Evolutionary conservation across 331 rosid genomes (phyloP).

Genomic region (Acacia pycnantha): DNA sequence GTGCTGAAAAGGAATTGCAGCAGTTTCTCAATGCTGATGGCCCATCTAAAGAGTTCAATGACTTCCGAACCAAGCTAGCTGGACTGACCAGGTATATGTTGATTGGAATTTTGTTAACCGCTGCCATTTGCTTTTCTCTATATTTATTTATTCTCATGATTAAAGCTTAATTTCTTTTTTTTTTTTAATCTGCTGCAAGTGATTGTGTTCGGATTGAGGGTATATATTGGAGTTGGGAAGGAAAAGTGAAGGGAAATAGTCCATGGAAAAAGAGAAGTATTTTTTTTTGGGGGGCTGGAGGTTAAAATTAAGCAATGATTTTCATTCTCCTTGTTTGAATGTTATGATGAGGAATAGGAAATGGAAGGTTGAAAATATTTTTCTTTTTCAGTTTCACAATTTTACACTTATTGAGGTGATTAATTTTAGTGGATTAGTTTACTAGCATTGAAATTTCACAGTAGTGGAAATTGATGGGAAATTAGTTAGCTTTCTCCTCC

Average conservation of each 20-base stretch:
- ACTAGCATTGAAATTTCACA: not conserved
- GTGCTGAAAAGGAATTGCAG: conserved; percentile 65
- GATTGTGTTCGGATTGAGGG: not conserved
- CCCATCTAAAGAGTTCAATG: conserved; percentile 53
- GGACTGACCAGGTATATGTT: conserved; percentile 57
- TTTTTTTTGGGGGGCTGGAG: not conserved
- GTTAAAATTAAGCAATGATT: not conserved
- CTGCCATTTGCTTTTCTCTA: not conserved
- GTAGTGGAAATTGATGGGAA: not conserved
- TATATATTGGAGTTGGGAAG: not conserved
- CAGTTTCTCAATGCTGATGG: conserved; percentile 47
- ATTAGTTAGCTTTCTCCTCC: not conserved
- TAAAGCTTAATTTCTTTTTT: not conserved
- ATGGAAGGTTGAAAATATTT: not conserved
- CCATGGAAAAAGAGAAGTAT: not conserved
- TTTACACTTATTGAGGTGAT: not conserved
- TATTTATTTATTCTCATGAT: not conserved
- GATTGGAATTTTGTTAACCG: not conserved
- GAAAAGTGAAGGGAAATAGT: not conserved
- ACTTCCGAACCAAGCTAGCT: conserved; percentile 71
- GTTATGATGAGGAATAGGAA: not conserved
- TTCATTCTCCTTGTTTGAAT: not conserved
- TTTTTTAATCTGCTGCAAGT: not conserved
- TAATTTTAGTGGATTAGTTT: not conserved
- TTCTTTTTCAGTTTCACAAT: not conserved